Evolutionary conservation across 805 yeast species (phyloP).

Genomic region (Ogataea saltuana): DNA sequence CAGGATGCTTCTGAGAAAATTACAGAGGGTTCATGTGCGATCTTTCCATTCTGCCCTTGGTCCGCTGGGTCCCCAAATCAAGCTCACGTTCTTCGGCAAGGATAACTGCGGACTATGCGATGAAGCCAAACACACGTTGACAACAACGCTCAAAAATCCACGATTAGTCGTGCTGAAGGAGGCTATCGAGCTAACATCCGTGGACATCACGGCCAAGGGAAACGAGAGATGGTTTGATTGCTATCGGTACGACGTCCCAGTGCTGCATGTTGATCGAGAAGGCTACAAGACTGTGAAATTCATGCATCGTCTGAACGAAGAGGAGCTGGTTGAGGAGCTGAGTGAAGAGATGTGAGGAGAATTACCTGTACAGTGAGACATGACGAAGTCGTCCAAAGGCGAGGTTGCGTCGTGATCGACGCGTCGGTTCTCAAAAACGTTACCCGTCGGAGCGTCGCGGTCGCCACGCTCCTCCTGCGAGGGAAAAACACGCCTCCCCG

Average conservation of each 20-base stretch:
- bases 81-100: conserved; percentile 65
- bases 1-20: too few relatives aligned
- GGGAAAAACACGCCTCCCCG: not conserved
- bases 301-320: conserved; percentile 65
- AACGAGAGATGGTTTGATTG: conserved; percentile 68
- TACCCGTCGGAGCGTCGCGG: too few relatives aligned
- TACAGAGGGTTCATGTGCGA: not conserved
- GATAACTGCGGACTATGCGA: conserved; percentile 69
- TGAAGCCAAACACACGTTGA: conserved; percentile 56
- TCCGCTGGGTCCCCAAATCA: conserved; percentile 15
- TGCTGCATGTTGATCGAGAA: conserved; percentile 62
- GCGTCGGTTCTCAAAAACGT: too few relatives aligned
- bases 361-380: too few relatives aligned
- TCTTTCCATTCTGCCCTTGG: not conserved
- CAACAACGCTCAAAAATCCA: conserved; percentile 40
- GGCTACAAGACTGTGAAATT: conserved; percentile 51
- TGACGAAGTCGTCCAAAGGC: too few relatives aligned
- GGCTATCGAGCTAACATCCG: conserved; percentile 38
- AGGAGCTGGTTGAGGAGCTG: conserved; percentile 55
- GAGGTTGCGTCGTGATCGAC: conserved; percentile 3
- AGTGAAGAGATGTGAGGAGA: conserved; percentile 32
- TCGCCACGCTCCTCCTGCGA: not conserved
- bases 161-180: conserved; percentile 22
- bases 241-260: conserved; percentile 78
- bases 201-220: conserved; percentile 61